Percentiles rank a stretch among this genome's conserved stretches.
These are phyloP conservation scores for Schizopora paradoxa DNA, from an alignment of 1,284 basidiomycete genomes.

Conservation along the genomic window DNA sequence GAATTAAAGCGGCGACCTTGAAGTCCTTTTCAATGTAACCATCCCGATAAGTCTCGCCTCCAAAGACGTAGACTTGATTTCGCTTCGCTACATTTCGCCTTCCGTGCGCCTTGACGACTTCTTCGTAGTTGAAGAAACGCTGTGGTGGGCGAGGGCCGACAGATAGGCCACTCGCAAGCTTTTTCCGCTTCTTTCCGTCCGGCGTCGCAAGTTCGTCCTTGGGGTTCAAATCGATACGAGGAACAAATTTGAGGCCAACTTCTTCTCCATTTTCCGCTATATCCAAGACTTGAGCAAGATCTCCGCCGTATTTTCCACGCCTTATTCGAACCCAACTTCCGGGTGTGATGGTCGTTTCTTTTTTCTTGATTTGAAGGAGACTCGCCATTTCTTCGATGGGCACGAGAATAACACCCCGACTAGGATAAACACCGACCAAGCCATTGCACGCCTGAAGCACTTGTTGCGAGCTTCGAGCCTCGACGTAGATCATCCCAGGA, in stretches of 20 bases:
- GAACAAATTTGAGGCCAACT: conserved; percentile 90
- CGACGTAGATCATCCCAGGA: conserved; percentile 93
- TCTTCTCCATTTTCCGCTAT: conserved; percentile 92
- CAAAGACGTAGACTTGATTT: conserved; percentile 77
- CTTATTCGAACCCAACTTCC: conserved; percentile 96
- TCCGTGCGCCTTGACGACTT: conserved; percentile 85
- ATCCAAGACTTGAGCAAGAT: conserved; percentile 94
- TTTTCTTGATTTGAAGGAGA: conserved; percentile 92
- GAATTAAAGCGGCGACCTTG: conserved; percentile 71
- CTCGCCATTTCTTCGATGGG: conserved; percentile 99
- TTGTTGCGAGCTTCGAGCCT: conserved; percentile 84
- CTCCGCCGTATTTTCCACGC: conserved; percentile 91
- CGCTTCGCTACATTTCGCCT: conserved; percentile 69
- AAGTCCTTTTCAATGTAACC: conserved; percentile 98
- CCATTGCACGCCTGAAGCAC: conserved; percentile 85
- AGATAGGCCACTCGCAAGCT: conserved; percentile 40
- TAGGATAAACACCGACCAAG: conserved; percentile 87
- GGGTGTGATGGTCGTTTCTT: conserved; percentile 78
- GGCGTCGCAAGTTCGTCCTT: conserved; percentile 62
- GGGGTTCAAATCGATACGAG: conserved; percentile 93
- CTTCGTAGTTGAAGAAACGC: conserved; percentile 91
- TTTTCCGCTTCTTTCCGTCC: conserved; percentile 72
- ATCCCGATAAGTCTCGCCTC: conserved; percentile 89
- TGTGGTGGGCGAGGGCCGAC: conserved; percentile 77
- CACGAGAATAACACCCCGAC: conserved; percentile 78